phyloP scores from a whole-genome alignment of 495 filamentous ascomycete species.

The Penicillium cataractarum region DNA sequence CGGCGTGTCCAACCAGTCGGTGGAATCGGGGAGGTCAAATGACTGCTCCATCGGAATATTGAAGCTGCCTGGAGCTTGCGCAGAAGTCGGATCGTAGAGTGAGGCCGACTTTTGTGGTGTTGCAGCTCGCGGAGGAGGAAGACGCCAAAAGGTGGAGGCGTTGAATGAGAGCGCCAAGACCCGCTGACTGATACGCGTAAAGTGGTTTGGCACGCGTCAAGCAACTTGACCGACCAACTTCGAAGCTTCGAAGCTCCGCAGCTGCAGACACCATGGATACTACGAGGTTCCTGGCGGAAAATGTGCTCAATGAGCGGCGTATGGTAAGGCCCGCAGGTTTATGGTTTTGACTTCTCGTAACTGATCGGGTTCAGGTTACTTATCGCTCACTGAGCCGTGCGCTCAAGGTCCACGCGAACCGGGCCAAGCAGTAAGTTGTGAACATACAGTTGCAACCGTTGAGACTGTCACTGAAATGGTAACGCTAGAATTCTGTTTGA shows the following conservation, averaged over 20 bases:
- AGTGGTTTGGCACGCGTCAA: slow-evolving; percentile 50
- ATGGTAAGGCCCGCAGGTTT: slow-evolving; percentile 57
- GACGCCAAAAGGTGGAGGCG: slow-evolving; percentile 20
- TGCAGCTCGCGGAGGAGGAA: slow-evolving; percentile 7
- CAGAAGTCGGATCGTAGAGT: neutral
- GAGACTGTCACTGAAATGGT: neutral
- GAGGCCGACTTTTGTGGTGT: neutral
- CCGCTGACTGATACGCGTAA: slow-evolving; percentile 56
- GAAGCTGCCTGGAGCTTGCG: neutral
- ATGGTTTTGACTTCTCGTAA: neutral
- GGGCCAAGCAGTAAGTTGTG: slow-evolving; percentile 74
- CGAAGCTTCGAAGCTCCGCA: slow-evolving; percentile 13
- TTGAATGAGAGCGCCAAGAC: slow-evolving; percentile 48
- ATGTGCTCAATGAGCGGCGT: slow-evolving; percentile 75
- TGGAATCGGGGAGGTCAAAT: slow-evolving; percentile 78
- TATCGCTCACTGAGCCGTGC: slow-evolving; percentile 81
- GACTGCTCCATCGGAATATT: slow-evolving; percentile 45
- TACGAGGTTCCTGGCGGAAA: slow-evolving; percentile 71
- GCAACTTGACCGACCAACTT: slow-evolving; percentile 14
- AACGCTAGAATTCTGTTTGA: slow-evolving; percentile 83
- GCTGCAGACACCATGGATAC: slow-evolving; percentile 50
- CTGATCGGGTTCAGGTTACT: slow-evolving; percentile 63
- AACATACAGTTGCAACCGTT: neutral
- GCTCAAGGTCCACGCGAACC: slow-evolving; percentile 78
- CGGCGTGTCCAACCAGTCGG: slow-evolving; percentile 88